A percentile compares a stretch with the other conserved stretches of the same genome.
Conservation (phyloP, 2,329 filamentous ascomycete species). For the Fusarium siculi region DNA sequence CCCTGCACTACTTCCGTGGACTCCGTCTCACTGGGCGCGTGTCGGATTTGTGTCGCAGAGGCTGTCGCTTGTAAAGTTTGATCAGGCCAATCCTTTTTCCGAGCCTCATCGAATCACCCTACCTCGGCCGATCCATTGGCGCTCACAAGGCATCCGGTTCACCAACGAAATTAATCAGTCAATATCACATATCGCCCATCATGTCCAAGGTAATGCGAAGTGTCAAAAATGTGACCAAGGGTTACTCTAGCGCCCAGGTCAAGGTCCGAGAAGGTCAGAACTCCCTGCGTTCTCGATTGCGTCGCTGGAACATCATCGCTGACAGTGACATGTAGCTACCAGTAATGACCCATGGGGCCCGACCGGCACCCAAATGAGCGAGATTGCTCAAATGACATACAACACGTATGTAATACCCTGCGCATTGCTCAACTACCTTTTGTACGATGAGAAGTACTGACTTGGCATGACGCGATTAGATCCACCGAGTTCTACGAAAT, state of each 20-base stretch:
- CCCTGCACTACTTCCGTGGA: conserved; percentile 23
- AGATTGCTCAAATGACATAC: conserved; percentile 97
- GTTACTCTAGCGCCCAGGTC: conserved; percentile 95
- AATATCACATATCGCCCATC: conserved; percentile 46
- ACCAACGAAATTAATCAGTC: conserved; percentile 5
- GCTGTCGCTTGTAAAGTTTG: conserved; percentile 13
- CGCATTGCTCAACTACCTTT: background rate
- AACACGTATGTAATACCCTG: conserved; percentile 78
- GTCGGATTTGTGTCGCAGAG: conserved; percentile 25
- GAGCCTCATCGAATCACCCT: conserved; percentile 19
- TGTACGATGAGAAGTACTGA: conserved; percentile 28
- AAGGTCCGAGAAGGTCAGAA: conserved; percentile 94
- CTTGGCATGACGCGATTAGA: conserved; percentile 57
- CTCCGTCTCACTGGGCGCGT: conserved; percentile 33
- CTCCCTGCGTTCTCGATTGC: background rate
- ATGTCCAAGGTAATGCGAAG: conserved; percentile 99
- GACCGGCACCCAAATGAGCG: conserved; percentile 97
- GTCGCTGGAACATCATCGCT: conserved; percentile 18
- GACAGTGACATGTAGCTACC: conserved; percentile 72
- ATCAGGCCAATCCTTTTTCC: background rate
- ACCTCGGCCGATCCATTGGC: conserved; percentile 36
- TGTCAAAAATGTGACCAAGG: conserved; percentile 99
- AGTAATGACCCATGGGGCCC: conserved; percentile 99
- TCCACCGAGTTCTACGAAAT: conserved; percentile 99
- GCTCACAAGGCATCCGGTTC: conserved; percentile 30